Base-by-base conservation (phyloP, 306 rosid species). In the Mimosa pudica region DNA sequence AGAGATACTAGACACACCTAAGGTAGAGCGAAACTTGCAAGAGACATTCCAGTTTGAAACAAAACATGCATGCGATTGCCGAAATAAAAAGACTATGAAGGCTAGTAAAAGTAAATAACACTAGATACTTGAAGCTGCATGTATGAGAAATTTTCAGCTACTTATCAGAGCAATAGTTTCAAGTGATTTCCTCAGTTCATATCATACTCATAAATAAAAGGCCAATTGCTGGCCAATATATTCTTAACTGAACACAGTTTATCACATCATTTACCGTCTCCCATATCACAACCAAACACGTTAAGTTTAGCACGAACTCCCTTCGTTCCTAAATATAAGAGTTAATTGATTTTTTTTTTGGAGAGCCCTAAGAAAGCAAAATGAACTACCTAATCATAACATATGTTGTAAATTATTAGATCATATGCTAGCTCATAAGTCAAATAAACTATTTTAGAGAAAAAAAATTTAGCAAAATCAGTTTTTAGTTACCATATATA, bases 61-160 rank as follows among this genome's bases (percentile, higher is more conserved):
- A 60, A 7, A 75, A 74, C 79, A 33, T 60, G 58, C 54, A 75
- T 12, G 6, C 45, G 58, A 48, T 81, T 6, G 13, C 48, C 12
- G 1, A 9, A 42, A 42, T n/a, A 45, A 62, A 33, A 18, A 36
- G 55, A 36, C 16, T 42, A 41, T 60, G 44, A 41, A 10, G 67
- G 54, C 48, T 13, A 20, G 52, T 38, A 36, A n/a, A 36, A 38
- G 10, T 24, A 76, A 62, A 55, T 17, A 46, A 36, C 57, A 47
- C 20, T 7, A 42, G 46, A 12, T 32, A 58, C 70, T 60, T 51
- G 10, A 79, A 75, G 66, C 54, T 30, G 48, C 54, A 66, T 47
- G 61, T 68, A 42, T 10, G 36, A 67, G 77, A 70, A 52, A 61
- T 20, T 44, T 68, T 77, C 33, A 58, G 77, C 66, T 58, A 57